Conservation (phyloP, 2,329 filamentous ascomycete genomes). For the Alternaria gansuensis region DNA sequence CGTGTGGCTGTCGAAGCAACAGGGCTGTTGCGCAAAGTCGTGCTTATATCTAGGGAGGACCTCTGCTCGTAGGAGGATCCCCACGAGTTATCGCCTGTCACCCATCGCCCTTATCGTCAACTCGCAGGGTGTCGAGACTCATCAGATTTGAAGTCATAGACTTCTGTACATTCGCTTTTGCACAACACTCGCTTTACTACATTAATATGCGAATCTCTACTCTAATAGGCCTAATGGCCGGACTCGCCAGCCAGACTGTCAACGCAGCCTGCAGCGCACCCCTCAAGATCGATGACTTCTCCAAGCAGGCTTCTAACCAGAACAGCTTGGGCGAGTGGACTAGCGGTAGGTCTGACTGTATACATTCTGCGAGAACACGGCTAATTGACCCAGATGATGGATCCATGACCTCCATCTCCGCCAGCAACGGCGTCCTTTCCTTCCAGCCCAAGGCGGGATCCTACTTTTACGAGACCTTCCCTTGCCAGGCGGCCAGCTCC, state of each 20-base stretch:
- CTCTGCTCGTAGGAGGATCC: constrained; percentile 14
- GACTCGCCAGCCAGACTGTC: constrained; percentile 36
- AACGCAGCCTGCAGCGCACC: constrained; percentile 49
- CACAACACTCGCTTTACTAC: constrained; percentile 39
- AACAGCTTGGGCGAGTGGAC: constrained; percentile 51
- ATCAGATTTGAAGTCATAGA: constrained; percentile 37
- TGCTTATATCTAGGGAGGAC: constrained; percentile 39
- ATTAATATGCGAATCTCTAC: constrained; percentile 43
- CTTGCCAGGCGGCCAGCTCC: constrained; percentile 57
- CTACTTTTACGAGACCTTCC: constrained; percentile 65
- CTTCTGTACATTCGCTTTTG: constrained; percentile 54
- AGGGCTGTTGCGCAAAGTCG: constrained; percentile 31
- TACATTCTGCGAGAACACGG: no score
- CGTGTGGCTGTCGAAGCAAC: constrained; percentile 18
- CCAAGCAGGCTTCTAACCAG: constrained; percentile 48
- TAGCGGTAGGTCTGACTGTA: constrained; percentile 38
- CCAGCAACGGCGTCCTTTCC: constrained; percentile 56
- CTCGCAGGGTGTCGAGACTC: constrained; percentile 28
- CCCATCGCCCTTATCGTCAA: constrained; percentile 26
- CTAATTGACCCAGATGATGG: constrained; percentile 58
- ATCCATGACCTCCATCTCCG: constrained; percentile 57
- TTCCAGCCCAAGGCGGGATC: constrained; percentile 61
- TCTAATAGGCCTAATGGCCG: constrained; percentile 48
- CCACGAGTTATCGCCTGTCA: constrained; percentile 36
- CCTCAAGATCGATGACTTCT: constrained; percentile 53